phyloP scores from a whole-genome alignment of 495 filamentous ascomycete genomes.

The Hypomontagnella monticulosa region DNA sequence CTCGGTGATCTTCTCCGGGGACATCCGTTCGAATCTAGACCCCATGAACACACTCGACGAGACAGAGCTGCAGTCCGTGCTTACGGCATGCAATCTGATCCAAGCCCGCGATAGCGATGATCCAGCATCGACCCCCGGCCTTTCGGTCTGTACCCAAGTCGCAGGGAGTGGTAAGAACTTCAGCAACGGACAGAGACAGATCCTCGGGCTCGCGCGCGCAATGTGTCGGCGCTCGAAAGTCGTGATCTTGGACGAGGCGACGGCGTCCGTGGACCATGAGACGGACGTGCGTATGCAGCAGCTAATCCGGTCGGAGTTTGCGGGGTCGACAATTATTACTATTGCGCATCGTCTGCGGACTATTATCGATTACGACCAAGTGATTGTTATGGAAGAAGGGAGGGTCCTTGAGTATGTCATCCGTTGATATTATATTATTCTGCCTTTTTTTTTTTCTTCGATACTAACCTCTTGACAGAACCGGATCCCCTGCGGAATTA shows the following conservation, averaged over 20 bases:
- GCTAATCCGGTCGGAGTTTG: slow-evolving; percentile 65
- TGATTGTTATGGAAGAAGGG: slow-evolving; percentile 46
- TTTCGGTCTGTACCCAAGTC: slow-evolving; percentile 13
- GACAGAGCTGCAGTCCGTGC: slow-evolving; percentile 63
- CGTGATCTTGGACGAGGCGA: slow-evolving; percentile 49
- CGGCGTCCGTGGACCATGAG: slow-evolving; percentile 59
- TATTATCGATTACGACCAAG: slow-evolving; percentile 55
- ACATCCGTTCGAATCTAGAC: slow-evolving; percentile 54
- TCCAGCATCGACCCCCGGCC: neutral
- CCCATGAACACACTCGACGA: slow-evolving; percentile 61
- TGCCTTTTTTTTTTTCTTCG: too few species aligned
- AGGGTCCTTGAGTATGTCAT: slow-evolving; percentile 43
- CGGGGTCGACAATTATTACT: slow-evolving; percentile 62
- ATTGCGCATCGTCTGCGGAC: slow-evolving; percentile 68
- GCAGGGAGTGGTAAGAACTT: slow-evolving; percentile 24
- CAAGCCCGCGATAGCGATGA: neutral
- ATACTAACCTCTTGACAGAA: slow-evolving; percentile 12
- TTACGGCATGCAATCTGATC: slow-evolving; percentile 50
- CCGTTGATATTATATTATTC: neutral
- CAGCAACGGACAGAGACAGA: slow-evolving; percentile 27
- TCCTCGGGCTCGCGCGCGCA: slow-evolving; percentile 25
- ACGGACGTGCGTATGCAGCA: slow-evolving; percentile 67
- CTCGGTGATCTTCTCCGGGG: slow-evolving; percentile 54
- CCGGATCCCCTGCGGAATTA: slow-evolving; percentile 13
- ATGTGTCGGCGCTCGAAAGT: slow-evolving; percentile 47